Conservation (phyloP, 306 rosid genomes). For the Pueraria montana region DNA sequence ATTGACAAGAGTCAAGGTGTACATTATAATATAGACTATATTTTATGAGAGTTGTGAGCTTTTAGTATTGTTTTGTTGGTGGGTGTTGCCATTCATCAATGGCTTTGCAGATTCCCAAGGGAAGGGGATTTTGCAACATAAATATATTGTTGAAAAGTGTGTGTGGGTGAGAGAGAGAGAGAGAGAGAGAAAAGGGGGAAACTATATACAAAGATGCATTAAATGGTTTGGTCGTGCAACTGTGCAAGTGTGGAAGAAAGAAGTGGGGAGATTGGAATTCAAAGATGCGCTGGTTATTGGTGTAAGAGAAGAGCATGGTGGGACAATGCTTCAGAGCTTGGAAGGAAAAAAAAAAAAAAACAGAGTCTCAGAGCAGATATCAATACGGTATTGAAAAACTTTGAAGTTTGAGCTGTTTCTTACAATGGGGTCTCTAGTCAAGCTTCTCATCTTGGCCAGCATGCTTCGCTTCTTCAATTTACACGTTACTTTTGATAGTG, state of each 20-base stretch:
- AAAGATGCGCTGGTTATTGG: constrained; percentile 64
- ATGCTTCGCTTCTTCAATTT: constrained; percentile 52
- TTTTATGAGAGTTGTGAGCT: constrained; percentile 66
- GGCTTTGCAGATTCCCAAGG: constrained; percentile 92
- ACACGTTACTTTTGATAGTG: constrained; percentile 52
- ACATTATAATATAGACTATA: constrained; percentile 54
- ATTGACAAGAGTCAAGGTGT: constrained; percentile 68
- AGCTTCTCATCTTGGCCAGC: constrained; percentile 55
- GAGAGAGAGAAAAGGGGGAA: constrained; percentile 2
- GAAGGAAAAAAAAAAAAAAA: constrained; percentile 22
- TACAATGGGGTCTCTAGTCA: constrained; percentile 51
- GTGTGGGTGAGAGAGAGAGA: not conserved
- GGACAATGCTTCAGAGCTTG: constrained; percentile 56
- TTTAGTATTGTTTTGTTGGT: constrained; percentile 57
- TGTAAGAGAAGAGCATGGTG: constrained; percentile 62
- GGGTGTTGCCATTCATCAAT: constrained; percentile 75
- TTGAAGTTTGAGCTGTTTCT: constrained; percentile 56
- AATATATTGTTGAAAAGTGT: constrained; percentile 46
- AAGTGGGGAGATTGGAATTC: constrained; percentile 64
- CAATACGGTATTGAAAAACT: constrained; percentile 43
- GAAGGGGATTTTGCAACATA: constrained; percentile 59
- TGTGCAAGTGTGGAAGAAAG: constrained; percentile 63
- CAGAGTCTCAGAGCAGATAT: constrained; percentile 33
- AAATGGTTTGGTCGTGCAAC: constrained; percentile 58
- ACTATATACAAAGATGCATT: constrained; percentile 41